Conservation (phyloP, 148 eudicot genomes). For the Cornus suecica region DNA sequence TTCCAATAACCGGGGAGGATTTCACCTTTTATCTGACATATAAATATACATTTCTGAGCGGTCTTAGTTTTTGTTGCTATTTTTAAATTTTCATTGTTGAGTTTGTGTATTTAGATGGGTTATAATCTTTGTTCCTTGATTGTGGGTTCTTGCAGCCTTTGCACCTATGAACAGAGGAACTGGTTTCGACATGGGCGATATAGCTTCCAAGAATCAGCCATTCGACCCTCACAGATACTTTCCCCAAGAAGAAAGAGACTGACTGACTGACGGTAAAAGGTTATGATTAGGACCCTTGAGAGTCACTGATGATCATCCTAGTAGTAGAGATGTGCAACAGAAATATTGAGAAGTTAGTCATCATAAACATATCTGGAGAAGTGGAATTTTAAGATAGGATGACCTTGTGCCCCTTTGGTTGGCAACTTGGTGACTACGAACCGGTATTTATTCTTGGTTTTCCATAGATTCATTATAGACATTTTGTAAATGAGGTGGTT, state of each 20-base stretch:
- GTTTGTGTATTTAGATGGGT: not conserved
- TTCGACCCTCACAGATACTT: slow-evolving; percentile 63
- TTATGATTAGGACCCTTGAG: not conserved
- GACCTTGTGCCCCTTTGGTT: not conserved
- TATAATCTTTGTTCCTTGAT: not conserved
- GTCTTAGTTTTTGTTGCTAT: not conserved
- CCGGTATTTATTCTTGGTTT: not conserved
- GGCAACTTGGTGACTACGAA: not conserved
- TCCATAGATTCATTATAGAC: too few species aligned
- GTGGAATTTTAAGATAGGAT: not conserved
- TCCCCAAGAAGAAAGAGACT: slow-evolving; percentile 24
- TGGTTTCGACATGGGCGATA: slow-evolving; percentile 31
- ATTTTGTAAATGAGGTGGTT: too few species aligned
- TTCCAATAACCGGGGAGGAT: too few species aligned
- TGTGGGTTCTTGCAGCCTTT: slow-evolving; percentile 65
- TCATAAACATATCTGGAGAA: not conserved
- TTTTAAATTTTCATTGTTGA: not conserved
- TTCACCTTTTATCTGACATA: not conserved
- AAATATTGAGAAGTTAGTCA: not conserved
- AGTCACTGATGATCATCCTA: not conserved
- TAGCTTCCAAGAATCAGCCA: slow-evolving; percentile 45
- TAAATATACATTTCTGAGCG: not conserved
- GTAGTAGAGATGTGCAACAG: not conserved
- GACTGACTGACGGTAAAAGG: slow-evolving; percentile 1
- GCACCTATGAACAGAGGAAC: slow-evolving; percentile 73